Evolutionary conservation across 306 rosid genomes (phyloP), one percentile per base, ranked within the genome.

Genomic region (Prunus campanulata): DNA sequence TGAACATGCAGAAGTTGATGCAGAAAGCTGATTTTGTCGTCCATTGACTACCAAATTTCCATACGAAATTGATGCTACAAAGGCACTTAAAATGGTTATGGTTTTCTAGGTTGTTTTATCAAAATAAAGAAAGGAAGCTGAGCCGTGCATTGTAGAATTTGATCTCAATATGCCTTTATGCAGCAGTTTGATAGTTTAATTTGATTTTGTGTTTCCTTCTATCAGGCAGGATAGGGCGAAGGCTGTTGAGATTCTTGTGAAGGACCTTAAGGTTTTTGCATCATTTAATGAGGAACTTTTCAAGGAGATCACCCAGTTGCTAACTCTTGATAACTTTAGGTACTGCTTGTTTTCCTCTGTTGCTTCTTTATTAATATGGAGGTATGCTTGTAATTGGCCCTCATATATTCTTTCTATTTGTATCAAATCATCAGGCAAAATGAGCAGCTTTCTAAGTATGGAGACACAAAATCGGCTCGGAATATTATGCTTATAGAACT

Each of bases 361-460:
- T 50, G 59, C 22, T 49, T 46, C 47, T 47, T 74, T 74, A 18
- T 27, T n/a, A 46, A 61, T 3, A 9, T 56, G 49, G 46, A 56
- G 68, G 29, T 57, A 29, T 35, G 56, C 69, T n/a, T 49, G 72
- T 55, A 22, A 6, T 77, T 54, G 51, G 13, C 68, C 47, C 47
- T 75, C 52, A 69, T 62, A 71, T 25, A 77, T n/a, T 24, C 32
- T 39, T 25, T 39, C 11, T 44, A 10, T 29, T 70, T 39, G 30
- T 76, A 52, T 52, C 46, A 12, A 72, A 16, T 72, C 49, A 51
- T 71, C 82, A 84, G 87, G 84, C 87, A 80, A 72, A 84, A 84
- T 62, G 87, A 84, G 82, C 87, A 84, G 82, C 87, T 84, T 77
- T 84, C 87, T n/a, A 84, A 80, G 80, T 84, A 84, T 2, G 87